Percentiles rank a stretch among this genome's conserved stretches.
These are phyloP conservation scores for Diaporthe eres DNA, from an alignment of 2,329 filamentous ascomycete species.

Conservation along the genomic window DNA sequence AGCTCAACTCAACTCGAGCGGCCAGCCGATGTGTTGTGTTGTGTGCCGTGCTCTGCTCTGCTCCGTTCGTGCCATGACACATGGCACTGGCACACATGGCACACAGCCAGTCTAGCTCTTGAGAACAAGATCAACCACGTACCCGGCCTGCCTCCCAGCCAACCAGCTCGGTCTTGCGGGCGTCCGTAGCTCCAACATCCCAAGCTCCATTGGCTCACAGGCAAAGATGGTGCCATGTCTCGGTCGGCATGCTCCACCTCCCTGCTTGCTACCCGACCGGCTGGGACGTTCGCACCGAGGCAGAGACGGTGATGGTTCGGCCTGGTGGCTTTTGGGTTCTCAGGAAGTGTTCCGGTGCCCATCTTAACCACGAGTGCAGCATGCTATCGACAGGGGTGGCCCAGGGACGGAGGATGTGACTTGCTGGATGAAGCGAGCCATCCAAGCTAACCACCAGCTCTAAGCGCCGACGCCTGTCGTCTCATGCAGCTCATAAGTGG, in stretches of 20 bases:
- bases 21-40: background rate
- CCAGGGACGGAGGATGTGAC: constrained; percentile 51
- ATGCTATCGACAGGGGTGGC: constrained; percentile 39
- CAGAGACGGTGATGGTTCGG: constrained; percentile 37
- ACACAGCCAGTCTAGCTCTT: constrained; percentile 8
- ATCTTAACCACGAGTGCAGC: constrained; percentile 32
- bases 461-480: constrained; percentile 72
- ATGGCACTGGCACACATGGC: constrained; percentile 5
- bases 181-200: constrained; percentile 2
- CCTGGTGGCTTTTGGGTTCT: constrained; percentile 17
- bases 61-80: constrained; percentile 31
- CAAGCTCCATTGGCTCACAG: constrained; percentile 34
- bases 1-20: constrained; percentile 4
- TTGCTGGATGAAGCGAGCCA: constrained; percentile 58
- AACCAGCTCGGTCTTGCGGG: constrained; percentile 22
- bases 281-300: constrained; percentile 37
- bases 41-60: constrained; percentile 1
- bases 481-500: constrained; percentile 61
- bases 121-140: constrained; percentile 3
- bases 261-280: constrained; percentile 37
- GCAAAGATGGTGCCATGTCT: constrained; percentile 34
- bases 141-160: background rate
- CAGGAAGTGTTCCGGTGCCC: constrained; percentile 18
- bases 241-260: constrained; percentile 35
- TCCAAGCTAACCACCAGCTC: constrained; percentile 51